Percentiles rank a stretch among this genome's conserved stretches.
phyloP scores from a whole-genome alignment of 192 early-diverging fungal genomes.

The Backusella westeae region DNA sequence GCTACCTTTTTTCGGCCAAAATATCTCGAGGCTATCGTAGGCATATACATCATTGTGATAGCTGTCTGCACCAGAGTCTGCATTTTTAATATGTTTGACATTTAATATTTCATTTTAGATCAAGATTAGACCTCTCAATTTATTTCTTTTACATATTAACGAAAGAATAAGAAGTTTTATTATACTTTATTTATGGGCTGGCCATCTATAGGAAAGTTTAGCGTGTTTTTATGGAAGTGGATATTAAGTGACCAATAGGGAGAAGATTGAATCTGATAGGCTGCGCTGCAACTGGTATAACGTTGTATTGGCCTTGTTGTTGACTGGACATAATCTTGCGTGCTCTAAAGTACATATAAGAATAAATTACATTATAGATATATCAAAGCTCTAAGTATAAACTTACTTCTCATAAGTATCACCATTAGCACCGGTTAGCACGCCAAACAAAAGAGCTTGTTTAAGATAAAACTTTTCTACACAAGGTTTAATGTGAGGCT shows the following conservation, averaged over 20 bases:
- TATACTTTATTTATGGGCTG: not conserved
- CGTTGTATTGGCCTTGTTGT: slow-evolving; percentile 49
- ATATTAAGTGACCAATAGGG: slow-evolving; percentile 46
- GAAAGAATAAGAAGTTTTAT: not conserved
- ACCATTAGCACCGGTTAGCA: slow-evolving; percentile 47
- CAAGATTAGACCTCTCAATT: too few species aligned
- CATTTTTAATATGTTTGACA: too few species aligned
- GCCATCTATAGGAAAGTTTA: not conserved
- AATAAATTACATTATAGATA: not conserved
- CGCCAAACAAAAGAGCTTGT: slow-evolving; percentile 51
- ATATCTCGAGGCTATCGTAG: too few species aligned
- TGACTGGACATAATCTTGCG: slow-evolving; percentile 16
- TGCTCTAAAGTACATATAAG: not conserved
- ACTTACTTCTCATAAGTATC: slow-evolving; percentile 45
- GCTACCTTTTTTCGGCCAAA: too few species aligned
- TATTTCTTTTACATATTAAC: not conserved
- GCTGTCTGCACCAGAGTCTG: too few species aligned
- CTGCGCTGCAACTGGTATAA: slow-evolving; percentile 51
- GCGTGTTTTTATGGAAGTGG: not conserved
- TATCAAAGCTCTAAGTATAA: slow-evolving; percentile 9
- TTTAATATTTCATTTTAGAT: too few species aligned
- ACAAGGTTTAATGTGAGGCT: slow-evolving; percentile 45
- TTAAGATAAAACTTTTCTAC: slow-evolving; percentile 59
- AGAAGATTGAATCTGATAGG: slow-evolving; percentile 57
- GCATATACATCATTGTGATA: too few species aligned